Conservation (phyloP, 129 eudicot species). For the Heracleum sosnowskyi region DNA sequence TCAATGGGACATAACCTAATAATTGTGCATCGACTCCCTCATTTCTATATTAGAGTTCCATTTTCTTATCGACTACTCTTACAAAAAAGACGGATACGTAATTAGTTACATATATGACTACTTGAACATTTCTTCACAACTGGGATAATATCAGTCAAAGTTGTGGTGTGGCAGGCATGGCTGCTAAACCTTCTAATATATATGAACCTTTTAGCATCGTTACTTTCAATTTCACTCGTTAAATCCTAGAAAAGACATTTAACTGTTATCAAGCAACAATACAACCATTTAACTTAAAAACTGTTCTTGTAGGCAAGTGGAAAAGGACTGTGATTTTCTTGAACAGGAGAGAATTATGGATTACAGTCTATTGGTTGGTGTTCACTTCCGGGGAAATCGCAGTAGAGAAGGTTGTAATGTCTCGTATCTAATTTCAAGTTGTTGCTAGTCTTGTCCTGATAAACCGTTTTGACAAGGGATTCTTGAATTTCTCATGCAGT, state of each 20-base stretch:
- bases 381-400: slow-evolving; percentile 80
- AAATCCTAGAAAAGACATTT: background rate
- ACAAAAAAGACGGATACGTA: background rate
- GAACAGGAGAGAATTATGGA: slow-evolving; percentile 97
- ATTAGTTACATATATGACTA: no score
- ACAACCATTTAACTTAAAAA: background rate
- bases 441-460: slow-evolving; percentile 28
- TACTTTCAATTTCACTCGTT: background rate
- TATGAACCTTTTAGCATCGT: background rate
- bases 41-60: background rate
- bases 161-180: background rate
- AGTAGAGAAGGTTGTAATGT: slow-evolving; percentile 79
- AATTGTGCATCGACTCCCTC: background rate
- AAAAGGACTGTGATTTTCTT: slow-evolving; percentile 81
- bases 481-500: background rate
- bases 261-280: background rate
- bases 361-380: slow-evolving; percentile 95
- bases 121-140: background rate
- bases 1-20: no score
- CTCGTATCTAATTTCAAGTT: slow-evolving; percentile 61
- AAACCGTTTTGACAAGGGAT: background rate
- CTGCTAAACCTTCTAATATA: background rate
- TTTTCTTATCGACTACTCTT: background rate
- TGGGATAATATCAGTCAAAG: background rate
- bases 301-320: slow-evolving; percentile 55